Conservation (phyloP, 805 yeast genomes). For the Komagataella populi region DNA sequence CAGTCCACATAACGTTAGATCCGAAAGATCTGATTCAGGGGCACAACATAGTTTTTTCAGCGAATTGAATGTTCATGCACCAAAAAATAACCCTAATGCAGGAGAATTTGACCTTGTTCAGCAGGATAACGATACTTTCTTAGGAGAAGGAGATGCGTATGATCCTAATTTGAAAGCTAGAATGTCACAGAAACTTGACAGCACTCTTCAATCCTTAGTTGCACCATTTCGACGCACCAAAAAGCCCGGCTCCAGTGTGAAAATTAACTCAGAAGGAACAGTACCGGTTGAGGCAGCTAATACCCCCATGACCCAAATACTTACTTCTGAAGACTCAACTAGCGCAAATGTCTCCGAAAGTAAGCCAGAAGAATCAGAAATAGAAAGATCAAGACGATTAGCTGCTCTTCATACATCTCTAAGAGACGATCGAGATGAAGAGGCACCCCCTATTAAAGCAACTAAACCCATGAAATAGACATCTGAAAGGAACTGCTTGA, state of each 20-base stretch:
- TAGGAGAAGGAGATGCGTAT: background rate
- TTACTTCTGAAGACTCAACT: background rate
- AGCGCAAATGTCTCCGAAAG: background rate
- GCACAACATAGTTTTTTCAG: constrained; percentile 4
- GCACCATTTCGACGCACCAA: background rate
- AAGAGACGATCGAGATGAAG: constrained; percentile 23
- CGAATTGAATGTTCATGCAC: background rate
- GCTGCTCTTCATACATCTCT: constrained; percentile 14
- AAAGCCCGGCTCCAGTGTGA: background rate
- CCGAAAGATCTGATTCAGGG: constrained; percentile 2
- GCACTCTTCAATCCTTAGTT: background rate
- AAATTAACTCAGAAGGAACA: background rate
- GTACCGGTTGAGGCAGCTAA: background rate
- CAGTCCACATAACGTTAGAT: constrained; percentile 19
- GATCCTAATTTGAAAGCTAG: background rate
- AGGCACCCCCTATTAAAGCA: constrained; percentile 7
- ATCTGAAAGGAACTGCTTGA: background rate
- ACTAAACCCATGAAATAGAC: background rate
- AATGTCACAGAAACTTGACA: background rate
- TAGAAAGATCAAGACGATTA: constrained; percentile 15
- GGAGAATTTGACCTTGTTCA: background rate
- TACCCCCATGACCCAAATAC: background rate
- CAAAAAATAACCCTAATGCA: background rate
- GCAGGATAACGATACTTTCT: background rate
- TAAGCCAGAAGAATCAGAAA: constrained; percentile 4